These are phyloP conservation scores for Metschnikowia cubensis DNA, from an alignment of 805 yeast species.

Conservation along the genomic window DNA sequence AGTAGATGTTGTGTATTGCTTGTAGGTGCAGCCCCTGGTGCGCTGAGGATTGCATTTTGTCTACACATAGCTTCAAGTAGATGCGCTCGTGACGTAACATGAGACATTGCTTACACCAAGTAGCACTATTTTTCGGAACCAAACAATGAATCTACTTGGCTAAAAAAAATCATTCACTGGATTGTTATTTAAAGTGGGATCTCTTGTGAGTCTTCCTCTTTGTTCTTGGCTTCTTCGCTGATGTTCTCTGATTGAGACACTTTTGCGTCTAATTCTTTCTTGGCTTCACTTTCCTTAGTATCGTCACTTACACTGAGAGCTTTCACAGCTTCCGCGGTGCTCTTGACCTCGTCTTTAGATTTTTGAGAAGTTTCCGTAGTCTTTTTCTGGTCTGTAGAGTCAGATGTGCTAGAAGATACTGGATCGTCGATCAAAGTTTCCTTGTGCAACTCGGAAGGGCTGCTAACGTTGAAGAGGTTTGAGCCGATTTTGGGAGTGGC, in stretches of 20 bases:
- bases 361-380: conserved; percentile 5
- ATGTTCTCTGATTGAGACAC: neutral
- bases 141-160: neutral
- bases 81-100: neutral
- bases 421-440: conserved; percentile 40
- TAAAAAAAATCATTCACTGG: neutral
- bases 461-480: conserved; percentile 3
- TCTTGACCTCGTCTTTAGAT: neutral
- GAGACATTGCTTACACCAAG: neutral
- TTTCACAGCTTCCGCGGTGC: neutral
- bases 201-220: conserved; percentile 2
- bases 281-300: neutral
- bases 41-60: neutral
- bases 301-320: neutral
- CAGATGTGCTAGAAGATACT: neutral
- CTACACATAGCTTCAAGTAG: neutral
- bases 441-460: conserved; percentile 31
- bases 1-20: neutral
- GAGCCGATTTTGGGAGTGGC: conserved; percentile 5
- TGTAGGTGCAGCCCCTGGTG: neutral
- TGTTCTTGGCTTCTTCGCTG: conserved; percentile 2
- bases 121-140: neutral
- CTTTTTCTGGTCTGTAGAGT: neutral
- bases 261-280: neutral
- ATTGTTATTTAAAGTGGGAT: neutral